Evolutionary conservation across 1,284 basidiomycete species (phyloP), one percentile per base, ranked within the genome.

Genomic region (Cutaneotrichosporon mucoides): DNA sequence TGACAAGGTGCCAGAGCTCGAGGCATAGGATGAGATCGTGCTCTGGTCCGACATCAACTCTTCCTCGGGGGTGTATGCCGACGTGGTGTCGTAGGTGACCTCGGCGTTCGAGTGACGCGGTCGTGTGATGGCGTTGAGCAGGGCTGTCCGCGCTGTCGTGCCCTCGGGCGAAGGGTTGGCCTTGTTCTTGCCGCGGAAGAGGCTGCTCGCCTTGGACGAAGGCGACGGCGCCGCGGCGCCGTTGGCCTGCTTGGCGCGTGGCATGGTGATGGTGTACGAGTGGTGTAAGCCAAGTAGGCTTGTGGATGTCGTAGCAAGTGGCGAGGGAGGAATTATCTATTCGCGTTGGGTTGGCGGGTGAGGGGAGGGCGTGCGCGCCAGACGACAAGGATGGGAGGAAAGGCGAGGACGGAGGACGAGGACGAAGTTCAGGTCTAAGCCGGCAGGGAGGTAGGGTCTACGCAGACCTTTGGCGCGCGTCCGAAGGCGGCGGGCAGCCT

Each of bases 1-100:
- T 8, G 61, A 53, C 6, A 55, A 44, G 16, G 57, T 55, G 16
- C 53, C 53, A 6, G 58, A 54, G 15, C 67, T 70, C 12, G 66
- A 69, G 12, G 72, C 70, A 53, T 73, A 76, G n/a, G 68, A 71
- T 15, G 60, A 63, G 56, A 73, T 67, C 10, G 72, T 76, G 47
- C 68, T 70, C 44, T 68, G 63, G 57, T 76, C 74, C 34, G 68
- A 71, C 47, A 60, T 60, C 13, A 67, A 63, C 44, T 71, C 69
- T 35, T 75, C 73, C 12, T 68, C 67, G 6, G 24, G 53, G 55
- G 57, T 60, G 45, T 56, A 46, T 24, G 65, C 56, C 9, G 60
- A 63, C 44, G 46, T 60, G 45, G 62, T 24, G 24, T 24, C 57
- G 55, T 62, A 62, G 11, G 68, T 62, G 16, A 66, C 50, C 6